Base-by-base conservation (phyloP, 106 monocot genomes). In the Dendrobium catenatum region DNA sequence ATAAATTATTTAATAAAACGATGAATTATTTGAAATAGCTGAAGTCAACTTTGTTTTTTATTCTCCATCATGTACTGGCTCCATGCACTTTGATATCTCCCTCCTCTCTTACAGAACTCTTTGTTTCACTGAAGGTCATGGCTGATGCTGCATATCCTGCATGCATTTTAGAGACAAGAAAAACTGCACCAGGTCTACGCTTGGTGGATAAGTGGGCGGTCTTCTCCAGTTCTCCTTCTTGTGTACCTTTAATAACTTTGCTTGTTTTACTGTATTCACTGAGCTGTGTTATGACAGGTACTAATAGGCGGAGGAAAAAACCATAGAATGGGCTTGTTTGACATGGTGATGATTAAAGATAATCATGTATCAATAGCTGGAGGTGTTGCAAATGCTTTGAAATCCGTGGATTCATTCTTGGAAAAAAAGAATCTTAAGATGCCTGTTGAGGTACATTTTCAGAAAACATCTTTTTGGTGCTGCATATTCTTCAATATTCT, bases 311-410 rank as follows among this genome's bases (percentile, higher is more conserved):
- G 98, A 66, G 99, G 99, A 72, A 95, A 95, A 82, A 99, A 95
- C 77, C 99, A 99, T 83, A 86, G 99, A 64, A 86, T 99, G 86
- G 99, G 99, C 70, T 85, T 99, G 27, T 99, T 99, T 91, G 99
- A 99, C 85, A 99, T 99, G 99, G 95, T 93, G 56, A 99, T 99
- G 99, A 93, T 99, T 87, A 99, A 99, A 81, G 99, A 99, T 75
- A 99, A 99, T 78, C 99, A 99, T 85, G 93, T 95, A 48, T 95
- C 99, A 81, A 85, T 95, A 64, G 91, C 99, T 72, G 99, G 95
- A 55, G 89, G 99, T 77, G 82, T 95, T 59, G 79, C 90, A 80
- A 91, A 91, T 85, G 95, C 95, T 77, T 78, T 99, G 75, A 95
- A 86, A 83, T 87, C 86, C 67, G 93, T 93, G 18, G 95, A 99